phyloP scores from a whole-genome alignment of 164 flowering plant genomes.

The Kingdonia uniflora region DNA sequence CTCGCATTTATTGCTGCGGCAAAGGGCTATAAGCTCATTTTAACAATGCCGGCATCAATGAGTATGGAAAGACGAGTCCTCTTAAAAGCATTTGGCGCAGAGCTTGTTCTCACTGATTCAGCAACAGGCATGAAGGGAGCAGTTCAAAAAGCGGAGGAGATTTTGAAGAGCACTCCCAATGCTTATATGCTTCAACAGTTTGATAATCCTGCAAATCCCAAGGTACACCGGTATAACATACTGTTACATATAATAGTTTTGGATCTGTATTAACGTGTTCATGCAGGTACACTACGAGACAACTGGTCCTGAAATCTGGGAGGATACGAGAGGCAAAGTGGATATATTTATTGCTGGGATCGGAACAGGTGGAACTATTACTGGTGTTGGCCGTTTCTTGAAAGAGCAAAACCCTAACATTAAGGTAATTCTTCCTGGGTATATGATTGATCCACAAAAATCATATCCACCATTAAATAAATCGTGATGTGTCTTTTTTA shows the following conservation, averaged over 20 bases:
- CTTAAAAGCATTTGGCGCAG: conserved; percentile 88
- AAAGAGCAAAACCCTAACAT: conserved; percentile 65
- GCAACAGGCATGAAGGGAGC: conserved; percentile 88
- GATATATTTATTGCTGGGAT: conserved; percentile 91
- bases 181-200: conserved; percentile 88
- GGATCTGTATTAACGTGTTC: neutral
- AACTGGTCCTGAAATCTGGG: conserved; percentile 99
- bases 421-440: conserved; percentile 38
- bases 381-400: conserved; percentile 78
- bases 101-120: conserved; percentile 68
- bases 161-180: conserved; percentile 55
- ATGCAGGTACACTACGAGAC: conserved; percentile 90
- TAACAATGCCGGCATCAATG: conserved; percentile 95
- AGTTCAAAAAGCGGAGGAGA: conserved; percentile 74
- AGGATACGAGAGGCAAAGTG: conserved; percentile 90
- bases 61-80: conserved; percentile 85
- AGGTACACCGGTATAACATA: conserved; percentile 24
- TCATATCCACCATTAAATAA: no score
- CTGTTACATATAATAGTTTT: neutral
- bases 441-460: no score
- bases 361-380: conserved; percentile 93
- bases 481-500: no score
- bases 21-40: conserved; percentile 69
- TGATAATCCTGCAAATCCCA: conserved; percentile 87
- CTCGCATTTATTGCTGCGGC: conserved; percentile 90